Evolutionary conservation across 73 alveolate species (phyloP), one percentile per base, ranked within the genome.

Genomic region (Stentor roeselii): DNA sequence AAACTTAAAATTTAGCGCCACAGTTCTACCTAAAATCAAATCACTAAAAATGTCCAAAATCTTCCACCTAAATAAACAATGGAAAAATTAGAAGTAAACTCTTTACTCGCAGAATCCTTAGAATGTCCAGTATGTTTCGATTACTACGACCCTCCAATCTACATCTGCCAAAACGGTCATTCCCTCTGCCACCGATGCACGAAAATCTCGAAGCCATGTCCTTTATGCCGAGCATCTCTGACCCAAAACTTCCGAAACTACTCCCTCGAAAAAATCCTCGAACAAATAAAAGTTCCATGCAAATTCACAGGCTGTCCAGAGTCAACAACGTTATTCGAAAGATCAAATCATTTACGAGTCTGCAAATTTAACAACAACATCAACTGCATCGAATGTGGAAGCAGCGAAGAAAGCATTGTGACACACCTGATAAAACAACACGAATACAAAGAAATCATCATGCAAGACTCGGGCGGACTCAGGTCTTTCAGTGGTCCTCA

Each of bases 71-170:
- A 58, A 58, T 58, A 58, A 58, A 58, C 15, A 0, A 58, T 58
- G 74, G 74, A 58, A 58, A 58, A 31, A 21, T 21, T 58, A 21
- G 15, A n/a, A 31, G 35, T 58, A n/a, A 58, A 58, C 74, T 58
- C 27, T 21, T 21, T 21, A 21, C 27, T 58, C 27, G 35, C 15
- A 21, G 74, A 58, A n/a, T 21, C 74, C 1, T 58, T 58, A 31
- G 74, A 58, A 58, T 58, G 74, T 31, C 74, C 74, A 58, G 27
- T 58, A 58, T 58, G 74, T 31, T 58, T n/a, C 27, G 74, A 58
- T 58, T 58, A 58, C 74, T 58, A 58, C 74, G 27, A n/a, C 74
- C 74, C 74, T 58, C 74, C 74, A 21, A 58, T 58, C 15, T 58
- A 58, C 27, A 21, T 58, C 35, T 58, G 74, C 27, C 74, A n/a